Evolutionary conservation across 371 early-diverging fungal species (phyloP), one percentile per base, ranked within the genome.

Genomic region (Mucor sp.): DNA sequence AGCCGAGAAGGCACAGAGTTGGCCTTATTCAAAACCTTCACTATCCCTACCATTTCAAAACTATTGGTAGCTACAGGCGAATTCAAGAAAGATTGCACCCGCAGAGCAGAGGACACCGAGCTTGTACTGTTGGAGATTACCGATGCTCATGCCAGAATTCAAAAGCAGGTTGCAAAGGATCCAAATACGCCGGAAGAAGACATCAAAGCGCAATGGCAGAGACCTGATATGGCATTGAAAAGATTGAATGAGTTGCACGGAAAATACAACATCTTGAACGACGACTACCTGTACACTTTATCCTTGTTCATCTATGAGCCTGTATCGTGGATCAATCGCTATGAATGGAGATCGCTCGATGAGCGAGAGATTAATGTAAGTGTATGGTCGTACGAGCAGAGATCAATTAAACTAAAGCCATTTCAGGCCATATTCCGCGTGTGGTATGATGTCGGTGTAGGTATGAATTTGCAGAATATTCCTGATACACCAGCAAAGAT

Each of bases 221-320:
- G 85, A 9, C 14, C 60, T 6, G n/a, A 53, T 6, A 44, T 61
- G 27, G 73, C 81, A 3, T 8, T 74, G 2, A 50, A 57, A 14
- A 75, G 84, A 3, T 23, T 86, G 27, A 86, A 86, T 58, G 74
- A 79, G 44, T 58, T 86, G 12, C 86, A 86, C 48, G 71, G 72
- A 3, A 71, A 74, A 44, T 85, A 85, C 66, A 63, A 64, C n/a
- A 86, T 86, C 62, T 25, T 25, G 15, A 77, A 83, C 14, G 79
- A 71, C 0, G 86, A 86, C 23, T 84, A 65, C 32, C 44, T 81
- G 0, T 85, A 82, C 47, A 80, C 77, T 0, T 69, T 85, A 6
- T 56, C 73, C 0, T 55, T 80, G 12, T 85, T 86, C 58, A 70
- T 82, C 8, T 11, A 48, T 3, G 79, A 83, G 32, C 81, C 84